Evolutionary conservation across 2,329 filamentous ascomycete species (phyloP).

Genomic region (Arthrobotrys iridis): DNA sequence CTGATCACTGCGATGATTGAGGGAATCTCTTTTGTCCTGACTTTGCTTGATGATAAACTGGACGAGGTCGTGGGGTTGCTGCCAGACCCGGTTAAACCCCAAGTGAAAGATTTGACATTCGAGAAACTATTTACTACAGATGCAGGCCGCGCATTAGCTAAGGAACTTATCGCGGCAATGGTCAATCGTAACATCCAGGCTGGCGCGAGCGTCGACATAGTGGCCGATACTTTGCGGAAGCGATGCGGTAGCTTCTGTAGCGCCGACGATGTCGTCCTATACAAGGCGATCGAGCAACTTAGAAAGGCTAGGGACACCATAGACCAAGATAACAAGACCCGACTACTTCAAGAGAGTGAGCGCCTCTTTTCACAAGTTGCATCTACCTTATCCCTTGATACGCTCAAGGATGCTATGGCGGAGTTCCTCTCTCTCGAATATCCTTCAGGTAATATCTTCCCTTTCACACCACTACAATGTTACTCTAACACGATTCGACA

Average conservation of each 20-base stretch:
- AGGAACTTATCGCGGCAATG: constrained; percentile 94
- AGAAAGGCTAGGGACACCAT: constrained; percentile 84
- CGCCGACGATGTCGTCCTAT: constrained; percentile 94
- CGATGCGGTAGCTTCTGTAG: constrained; percentile 98
- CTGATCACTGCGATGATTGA: constrained; percentile 92
- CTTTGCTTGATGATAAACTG: constrained; percentile 92
- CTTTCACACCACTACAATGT: neutral
- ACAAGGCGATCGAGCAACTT: constrained; percentile 95
- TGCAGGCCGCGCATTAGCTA: constrained; percentile 86
- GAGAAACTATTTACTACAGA: constrained; percentile 84
- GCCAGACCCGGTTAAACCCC: constrained; percentile 74
- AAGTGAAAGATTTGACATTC: constrained; percentile 81
- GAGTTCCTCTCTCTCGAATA: constrained; percentile 86
- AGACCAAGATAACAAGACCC: constrained; percentile 79
- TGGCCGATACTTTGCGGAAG: constrained; percentile 90
- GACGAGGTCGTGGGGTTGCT: constrained; percentile 85
- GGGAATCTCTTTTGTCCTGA: constrained; percentile 93
- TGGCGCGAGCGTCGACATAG: constrained; percentile 95
- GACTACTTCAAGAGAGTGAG: constrained; percentile 86
- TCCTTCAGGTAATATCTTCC: constrained; percentile 55
- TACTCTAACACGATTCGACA: constrained; percentile 61
- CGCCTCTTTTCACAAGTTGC: constrained; percentile 89
- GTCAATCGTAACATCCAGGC: constrained; percentile 98
- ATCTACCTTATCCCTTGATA: constrained; percentile 79
- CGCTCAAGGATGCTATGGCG: constrained; percentile 78